Conservation (phyloP, 352 stramenopile genomes). For the Phytophthora colocasiae region DNA sequence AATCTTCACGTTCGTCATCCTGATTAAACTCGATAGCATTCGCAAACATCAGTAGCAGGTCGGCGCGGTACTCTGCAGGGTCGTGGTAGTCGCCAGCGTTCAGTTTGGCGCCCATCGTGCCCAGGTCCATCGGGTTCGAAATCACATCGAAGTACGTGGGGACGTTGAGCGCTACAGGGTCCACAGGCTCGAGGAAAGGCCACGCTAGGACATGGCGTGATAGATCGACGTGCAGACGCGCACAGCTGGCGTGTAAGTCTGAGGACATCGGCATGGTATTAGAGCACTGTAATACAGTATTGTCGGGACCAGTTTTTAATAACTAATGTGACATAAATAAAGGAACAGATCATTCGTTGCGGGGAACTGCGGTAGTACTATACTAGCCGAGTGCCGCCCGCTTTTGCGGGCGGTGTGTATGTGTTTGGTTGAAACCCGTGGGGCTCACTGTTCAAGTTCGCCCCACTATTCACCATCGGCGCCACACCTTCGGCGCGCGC, state of each 20-base stretch:
- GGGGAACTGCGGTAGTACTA: too few relatives aligned
- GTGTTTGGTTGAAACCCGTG: too few relatives aligned
- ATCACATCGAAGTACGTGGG: slow-evolving; percentile 96
- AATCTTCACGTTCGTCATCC: slow-evolving; percentile 76
- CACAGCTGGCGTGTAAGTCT: slow-evolving; percentile 55
- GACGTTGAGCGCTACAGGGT: slow-evolving; percentile 93
- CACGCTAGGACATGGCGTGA: slow-evolving; percentile 68
- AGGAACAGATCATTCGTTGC: too few relatives aligned
- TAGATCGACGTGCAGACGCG: slow-evolving; percentile 72
- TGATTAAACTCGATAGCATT: slow-evolving; percentile 91
- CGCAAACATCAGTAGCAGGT: slow-evolving; percentile 87
- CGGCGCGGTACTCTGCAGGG: slow-evolving; percentile 62
- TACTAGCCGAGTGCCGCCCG: too few relatives aligned
- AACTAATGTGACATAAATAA: too few relatives aligned
- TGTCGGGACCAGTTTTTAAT: too few relatives aligned
- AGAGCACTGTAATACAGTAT: too few relatives aligned
- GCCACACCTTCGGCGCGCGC: too few relatives aligned
- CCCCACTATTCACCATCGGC: too few relatives aligned
- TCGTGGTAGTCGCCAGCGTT: slow-evolving; percentile 55
- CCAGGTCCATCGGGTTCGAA: slow-evolving; percentile 97
- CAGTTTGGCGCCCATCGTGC: slow-evolving; percentile 92
- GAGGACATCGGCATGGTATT: slow-evolving; percentile 42
- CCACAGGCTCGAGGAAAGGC: slow-evolving; percentile 95
- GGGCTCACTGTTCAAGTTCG: too few relatives aligned
- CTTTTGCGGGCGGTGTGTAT: too few relatives aligned